A percentile compares a stretch with the other conserved stretches of the same genome.
These are phyloP conservation scores for Rhexocercosporidium sp. DNA, from an alignment of 2,329 filamentous ascomycete genomes.

Conservation along the genomic window DNA sequence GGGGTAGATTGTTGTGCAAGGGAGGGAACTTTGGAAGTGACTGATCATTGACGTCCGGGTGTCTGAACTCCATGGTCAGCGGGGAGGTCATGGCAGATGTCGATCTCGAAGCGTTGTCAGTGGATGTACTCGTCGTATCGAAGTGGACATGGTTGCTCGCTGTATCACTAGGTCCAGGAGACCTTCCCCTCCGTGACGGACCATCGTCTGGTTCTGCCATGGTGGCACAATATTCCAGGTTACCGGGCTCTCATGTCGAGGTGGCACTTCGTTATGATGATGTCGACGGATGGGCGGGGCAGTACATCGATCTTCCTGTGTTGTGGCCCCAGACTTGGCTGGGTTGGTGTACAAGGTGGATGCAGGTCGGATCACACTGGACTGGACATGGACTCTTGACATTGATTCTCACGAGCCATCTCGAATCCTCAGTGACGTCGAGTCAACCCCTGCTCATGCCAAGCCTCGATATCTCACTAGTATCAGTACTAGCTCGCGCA, in stretches of 20 bases:
- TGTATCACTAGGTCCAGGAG: conserved; percentile 33
- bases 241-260: conserved; percentile 24
- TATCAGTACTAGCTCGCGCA: not conserved
- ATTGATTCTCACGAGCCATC: not conserved
- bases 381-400: not conserved
- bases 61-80: conserved; percentile 37
- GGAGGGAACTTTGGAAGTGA: conserved; percentile 38
- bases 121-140: conserved; percentile 34
- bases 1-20: conserved; percentile 34
- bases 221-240: conserved; percentile 17
- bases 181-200: conserved; percentile 31
- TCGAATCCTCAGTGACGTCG: not conserved
- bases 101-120: conserved; percentile 35
- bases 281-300: not conserved
- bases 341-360: not conserved
- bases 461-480: too few species aligned
- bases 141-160: conserved; percentile 35
- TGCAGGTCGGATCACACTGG: not conserved
- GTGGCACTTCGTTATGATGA: not conserved
- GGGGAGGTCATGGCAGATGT: conserved; percentile 44
- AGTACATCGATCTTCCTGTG: not conserved
- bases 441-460: not conserved
- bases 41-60: conserved; percentile 29
- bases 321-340: not conserved
- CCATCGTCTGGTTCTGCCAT: conserved; percentile 42